Conservation (phyloP, 2,329 filamentous ascomycete species). For the Aspergillus ustus region DNA sequence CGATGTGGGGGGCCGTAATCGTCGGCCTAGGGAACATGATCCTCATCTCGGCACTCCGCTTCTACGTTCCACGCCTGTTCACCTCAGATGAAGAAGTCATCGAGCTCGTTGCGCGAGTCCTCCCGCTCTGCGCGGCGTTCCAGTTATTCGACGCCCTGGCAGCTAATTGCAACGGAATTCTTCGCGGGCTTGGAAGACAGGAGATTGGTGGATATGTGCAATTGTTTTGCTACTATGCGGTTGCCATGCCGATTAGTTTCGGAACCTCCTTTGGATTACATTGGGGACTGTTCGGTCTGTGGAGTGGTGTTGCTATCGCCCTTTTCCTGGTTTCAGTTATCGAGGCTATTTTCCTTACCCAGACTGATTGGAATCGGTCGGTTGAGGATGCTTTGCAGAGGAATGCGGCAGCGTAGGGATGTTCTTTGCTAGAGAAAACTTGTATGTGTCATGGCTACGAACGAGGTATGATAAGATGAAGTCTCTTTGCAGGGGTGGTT, state of each 20-base stretch:
- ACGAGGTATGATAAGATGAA: constrained; percentile 3
- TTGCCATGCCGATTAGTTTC: constrained; percentile 85
- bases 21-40: constrained; percentile 81
- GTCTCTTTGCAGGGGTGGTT: not conserved
- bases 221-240: constrained; percentile 80
- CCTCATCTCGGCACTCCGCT: constrained; percentile 69
- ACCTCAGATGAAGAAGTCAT: constrained; percentile 75
- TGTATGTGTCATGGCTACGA: constrained; percentile 5
- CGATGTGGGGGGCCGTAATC: constrained; percentile 66
- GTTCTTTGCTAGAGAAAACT: not conserved
- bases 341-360: constrained; percentile 61
- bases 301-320: constrained; percentile 77
- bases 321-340: constrained; percentile 61
- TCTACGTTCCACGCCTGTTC: constrained; percentile 76
- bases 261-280: constrained; percentile 74
- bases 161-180: constrained; percentile 78
- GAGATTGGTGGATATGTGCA: constrained; percentile 89
- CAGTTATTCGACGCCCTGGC: constrained; percentile 86
- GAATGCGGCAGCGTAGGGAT: constrained; percentile 47
- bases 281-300: constrained; percentile 81
- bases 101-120: constrained; percentile 66
- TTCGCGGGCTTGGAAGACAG: constrained; percentile 86
- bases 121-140: constrained; percentile 85
- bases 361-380: constrained; percentile 61
- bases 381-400: constrained; percentile 64